Evolutionary conservation across 106 monocot genomes (phyloP), one percentile per base, ranked within the genome.

Genomic region (Dendrobium officinale): DNA sequence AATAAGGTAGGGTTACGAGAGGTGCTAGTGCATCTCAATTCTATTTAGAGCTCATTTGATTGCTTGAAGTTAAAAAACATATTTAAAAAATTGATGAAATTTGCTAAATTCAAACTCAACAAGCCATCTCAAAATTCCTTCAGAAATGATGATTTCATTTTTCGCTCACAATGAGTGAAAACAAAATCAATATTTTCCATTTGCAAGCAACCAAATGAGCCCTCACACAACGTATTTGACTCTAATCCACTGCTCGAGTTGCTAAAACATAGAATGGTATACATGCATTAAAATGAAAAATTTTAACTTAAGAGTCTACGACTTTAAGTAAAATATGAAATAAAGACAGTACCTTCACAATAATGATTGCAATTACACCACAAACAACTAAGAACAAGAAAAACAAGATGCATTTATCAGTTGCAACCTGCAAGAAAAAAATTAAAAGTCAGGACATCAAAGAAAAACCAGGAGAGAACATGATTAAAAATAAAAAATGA

Each of bases 351-450:
- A 92, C 89, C 92, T 92, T 92, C 68, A 92, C 92, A 79, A 89
- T 79, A 47, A 92, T 88, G 22, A 92, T 67, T 43, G 90, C 89
- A 75, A 92, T 84, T 33, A 92, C 90, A 20, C 92, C 92, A 18
- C 81, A 18, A 10, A 92, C 92, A 47, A 92, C 90, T 16, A 92
- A 56, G 80, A 92, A 88, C 15, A 92, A 86, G 49, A 92, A 55
- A 31, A 83, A 73, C 90, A 92, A 86, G 42, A 92, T 92, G 55
- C 89, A 92, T 40, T 79, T 78, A 55, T 92, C 92, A 70, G 89
- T 92, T 67, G 92, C 92, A 42, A 92, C 88, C 92, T 92, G 49
- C 29, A 83, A 70, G 29, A 15, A 70, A 70, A 11, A 70, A 9
- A 45, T 15, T 42, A 29, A 31, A 49, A 73, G 19, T 44, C 17